Conservation (phyloP, 371 early-diverging fungal genomes). For the Apophysomyces ossiformis region DNA sequence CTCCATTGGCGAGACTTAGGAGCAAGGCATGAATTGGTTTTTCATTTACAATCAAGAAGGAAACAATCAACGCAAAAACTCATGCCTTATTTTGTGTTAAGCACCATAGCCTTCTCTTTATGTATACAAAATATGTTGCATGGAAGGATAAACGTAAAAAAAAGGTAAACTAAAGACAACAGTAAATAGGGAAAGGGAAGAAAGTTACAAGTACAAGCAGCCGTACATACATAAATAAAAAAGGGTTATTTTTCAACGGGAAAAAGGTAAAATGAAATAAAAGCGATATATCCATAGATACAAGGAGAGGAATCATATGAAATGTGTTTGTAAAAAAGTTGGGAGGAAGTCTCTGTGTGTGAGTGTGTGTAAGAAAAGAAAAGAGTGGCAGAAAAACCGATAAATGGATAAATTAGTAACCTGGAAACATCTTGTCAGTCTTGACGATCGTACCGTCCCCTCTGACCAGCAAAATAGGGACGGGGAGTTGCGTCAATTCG, state of each 20-base stretch:
- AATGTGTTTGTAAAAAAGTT: background rate
- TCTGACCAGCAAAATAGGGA: constrained; percentile 68
- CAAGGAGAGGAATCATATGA: constrained; percentile 10
- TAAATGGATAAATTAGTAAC: constrained; percentile 18
- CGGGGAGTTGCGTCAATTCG: constrained; percentile 27
- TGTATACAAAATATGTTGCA: no score
- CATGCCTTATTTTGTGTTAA: no score
- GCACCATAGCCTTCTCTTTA: no score
- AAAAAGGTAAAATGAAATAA: background rate
- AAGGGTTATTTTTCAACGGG: background rate
- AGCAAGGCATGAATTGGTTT: no score
- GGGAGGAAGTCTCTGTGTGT: background rate
- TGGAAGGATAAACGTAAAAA: no score
- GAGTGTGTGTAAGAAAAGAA: constrained; percentile 12
- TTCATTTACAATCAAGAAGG: no score
- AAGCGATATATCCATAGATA: constrained; percentile 3
- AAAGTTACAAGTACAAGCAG: constrained; percentile 1
- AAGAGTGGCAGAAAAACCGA: constrained; percentile 13
- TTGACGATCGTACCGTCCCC: constrained; percentile 61
- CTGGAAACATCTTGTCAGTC: constrained; percentile 43
- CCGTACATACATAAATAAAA: constrained; percentile 6
- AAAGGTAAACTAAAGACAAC: no score
- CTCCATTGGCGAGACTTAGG: no score
- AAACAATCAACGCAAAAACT: no score
- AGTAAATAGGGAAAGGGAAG: background rate